Base-by-base conservation (phyloP, 352 stramenopile species). In the Globisporangium cystogenes region DNA sequence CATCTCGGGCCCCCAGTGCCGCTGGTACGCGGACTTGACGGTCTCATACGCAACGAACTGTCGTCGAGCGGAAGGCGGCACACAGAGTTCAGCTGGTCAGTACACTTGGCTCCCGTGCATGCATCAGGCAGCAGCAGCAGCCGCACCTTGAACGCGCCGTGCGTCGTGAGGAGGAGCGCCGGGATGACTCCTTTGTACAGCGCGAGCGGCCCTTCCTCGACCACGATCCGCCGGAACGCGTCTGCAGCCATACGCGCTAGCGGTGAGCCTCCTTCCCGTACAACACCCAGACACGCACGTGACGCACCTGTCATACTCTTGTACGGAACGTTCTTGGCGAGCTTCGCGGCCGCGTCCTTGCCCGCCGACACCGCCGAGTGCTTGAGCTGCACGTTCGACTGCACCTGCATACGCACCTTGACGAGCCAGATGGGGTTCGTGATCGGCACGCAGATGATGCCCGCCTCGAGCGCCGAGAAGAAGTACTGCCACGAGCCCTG, bases 391-490 rank as follows among this genome's bases (percentile, higher is more conserved):
- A 68, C 70, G 31, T 70, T 80, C 43, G 62, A 86, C 52, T 92
- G 79, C 23, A 92, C 82, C 86, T 99, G 95, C 83, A 99, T 94
- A 43, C 96, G 80, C 27, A 97, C 97, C 70, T 99, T 99, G 57
- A 99, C 89, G 31, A 99, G 79, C 96, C 96, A 99, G 36, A 99
- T 88, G 18, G 97, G 96, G 80, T 99, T 99, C 27, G 96, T 99
- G 24, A 98, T 64, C 6, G 94, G 83, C 39, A 99, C 96, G 67
- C 98, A 98, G 48, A 98, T 84, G 50, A 82, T 63, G 21, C 82
- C 82, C 0, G 82, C 82, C 62, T 93, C 80, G 24, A 93, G 76
- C 15, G 70, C 82, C 14, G 82, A 87, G 58, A 87, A 86, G 55
- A 93, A 93, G 52, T 90, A 81, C 58, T 90, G 77, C 74, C 77